Evolutionary conservation across 257 asterid species (phyloP), one percentile per base, ranked within the genome.

Genomic region (Vinca minor): DNA sequence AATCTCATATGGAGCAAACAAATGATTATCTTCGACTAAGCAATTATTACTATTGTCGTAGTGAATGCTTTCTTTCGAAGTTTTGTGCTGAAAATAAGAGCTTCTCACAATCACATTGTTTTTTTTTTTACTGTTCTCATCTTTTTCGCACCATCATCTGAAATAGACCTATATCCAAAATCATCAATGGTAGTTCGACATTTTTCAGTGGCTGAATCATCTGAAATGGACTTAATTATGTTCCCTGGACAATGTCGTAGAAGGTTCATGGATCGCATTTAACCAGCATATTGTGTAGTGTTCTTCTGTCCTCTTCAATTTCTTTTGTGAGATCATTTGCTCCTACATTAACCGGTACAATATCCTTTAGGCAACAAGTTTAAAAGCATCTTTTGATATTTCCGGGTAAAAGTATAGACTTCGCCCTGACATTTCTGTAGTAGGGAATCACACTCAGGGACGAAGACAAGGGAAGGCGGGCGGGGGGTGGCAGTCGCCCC

Each of bases 241-340:
- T 70, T 77, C 85, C 86, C 80, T 77, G 59, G 76, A 78, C 76
- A 80, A 69, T 63, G 71, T 69, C 32, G 66, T 75, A 77, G 89
- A 87, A 42, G 98, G 91, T 81, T 81, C 83, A 63, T 77, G 82
- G 29, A 79, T 76, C 9, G 85, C 42, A 73, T 64, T 77, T 65
- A 60, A n/a, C 81, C 15, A 71, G 68, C 28, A 63, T 42, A 59
- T 69, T 55, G 23, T 73, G 64, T 41, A 10, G 71, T 59, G 64
- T 62, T 68, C 74, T 72, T 36, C 38, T 61, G 61, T 56, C 64
- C 36, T 73, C 70, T 58, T 36, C 34, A 47, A 32, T 55, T 18
- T 31, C 71, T 67, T 59, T 70, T 67, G 63, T 67, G 63, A n/a
- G n/a, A n/a, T 75, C 76, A 42, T 25, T 61, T 41, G 36, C 42